Percentiles rank a stretch among this genome's conserved stretches.
Evolutionary conservation across 495 filamentous ascomycete species (phyloP).

Genomic region (Aspergillus sclerotiicarbonarius): DNA sequence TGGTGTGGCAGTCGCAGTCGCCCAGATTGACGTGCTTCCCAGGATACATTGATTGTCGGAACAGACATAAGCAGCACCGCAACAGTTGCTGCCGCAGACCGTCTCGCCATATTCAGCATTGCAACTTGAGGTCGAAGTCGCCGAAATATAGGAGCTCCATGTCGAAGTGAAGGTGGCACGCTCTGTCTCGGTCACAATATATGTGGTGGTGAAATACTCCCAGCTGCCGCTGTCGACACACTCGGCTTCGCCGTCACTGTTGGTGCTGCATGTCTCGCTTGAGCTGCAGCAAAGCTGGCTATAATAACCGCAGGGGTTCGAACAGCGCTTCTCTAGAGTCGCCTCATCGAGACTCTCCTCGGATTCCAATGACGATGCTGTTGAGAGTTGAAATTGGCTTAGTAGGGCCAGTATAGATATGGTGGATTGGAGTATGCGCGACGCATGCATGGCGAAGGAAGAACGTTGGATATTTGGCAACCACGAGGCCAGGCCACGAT

Average conservation of each 20-base stretch:
- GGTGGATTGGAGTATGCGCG: conserved; percentile 24
- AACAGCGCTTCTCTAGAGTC: conserved; percentile 51
- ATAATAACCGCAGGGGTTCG: conserved; percentile 64
- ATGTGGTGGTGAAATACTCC: conserved; percentile 70
- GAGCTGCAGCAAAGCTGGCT: conserved; percentile 65
- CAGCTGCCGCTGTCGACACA: conserved; percentile 41
- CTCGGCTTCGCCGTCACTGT: conserved; percentile 52
- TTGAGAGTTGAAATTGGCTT: conserved; percentile 22
- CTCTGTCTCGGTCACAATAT: conserved; percentile 59
- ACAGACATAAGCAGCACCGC: conserved; percentile 70
- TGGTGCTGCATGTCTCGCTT: conserved; percentile 62
- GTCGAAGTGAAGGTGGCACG: conserved; percentile 64
- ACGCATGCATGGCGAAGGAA: conserved; percentile 31
- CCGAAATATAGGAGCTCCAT: conserved; percentile 55
- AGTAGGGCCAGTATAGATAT: conserved; percentile 31
- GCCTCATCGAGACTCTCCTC: conserved; percentile 12
- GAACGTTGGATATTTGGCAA: conserved; percentile 3
- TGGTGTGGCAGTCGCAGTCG: conserved; percentile 46
- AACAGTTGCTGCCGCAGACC: conserved; percentile 73
- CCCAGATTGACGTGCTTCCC: conserved; percentile 38
- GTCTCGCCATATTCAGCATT: conserved; percentile 56
- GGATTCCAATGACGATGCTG: conserved; percentile 37
- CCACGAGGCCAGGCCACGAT: conserved; percentile 1
- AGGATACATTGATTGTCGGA: conserved; percentile 35
- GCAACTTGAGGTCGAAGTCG: conserved; percentile 46